Evolutionary conservation across 331 rosid species (phyloP).

Genomic region (Quercus tomentella): DNA sequence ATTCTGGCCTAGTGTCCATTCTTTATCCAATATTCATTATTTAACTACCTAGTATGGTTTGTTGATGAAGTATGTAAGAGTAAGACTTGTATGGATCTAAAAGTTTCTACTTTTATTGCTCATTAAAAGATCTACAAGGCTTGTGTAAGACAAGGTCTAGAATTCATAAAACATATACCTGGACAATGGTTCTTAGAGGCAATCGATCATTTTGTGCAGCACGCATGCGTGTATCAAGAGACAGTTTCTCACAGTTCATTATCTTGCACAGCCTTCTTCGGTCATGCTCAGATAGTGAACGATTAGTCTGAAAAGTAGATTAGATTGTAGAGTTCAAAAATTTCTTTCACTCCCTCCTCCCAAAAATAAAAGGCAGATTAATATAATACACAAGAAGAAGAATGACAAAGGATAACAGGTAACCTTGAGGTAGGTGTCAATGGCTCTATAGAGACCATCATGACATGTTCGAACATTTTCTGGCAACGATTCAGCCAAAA

Average conservation of each 20-base stretch:
- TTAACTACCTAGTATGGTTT: not conserved
- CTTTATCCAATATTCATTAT: not conserved
- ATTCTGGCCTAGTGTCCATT: not conserved
- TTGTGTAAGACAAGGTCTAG: constrained; percentile 4
- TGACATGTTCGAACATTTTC: constrained; percentile 68
- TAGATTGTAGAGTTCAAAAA: constrained; percentile 16
- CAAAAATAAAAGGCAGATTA: constrained; percentile 5
- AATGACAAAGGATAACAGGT: not conserved
- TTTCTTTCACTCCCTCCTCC: constrained; percentile 7
- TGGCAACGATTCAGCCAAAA: constrained; percentile 75
- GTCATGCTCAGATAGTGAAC: constrained; percentile 66
- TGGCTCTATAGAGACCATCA: constrained; percentile 90
- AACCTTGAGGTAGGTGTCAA: constrained; percentile 86
- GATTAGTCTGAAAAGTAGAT: constrained; percentile 61
- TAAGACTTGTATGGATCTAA: not conserved
- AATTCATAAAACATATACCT: constrained; percentile 47
- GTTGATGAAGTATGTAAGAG: not conserved
- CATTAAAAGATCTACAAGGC: not conserved
- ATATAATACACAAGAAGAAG: constrained; percentile 12
- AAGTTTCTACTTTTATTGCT: not conserved
- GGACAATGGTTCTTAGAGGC: constrained; percentile 79
- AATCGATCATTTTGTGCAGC: constrained; percentile 92
- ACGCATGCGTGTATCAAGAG: constrained; percentile 84
- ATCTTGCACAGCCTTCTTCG: constrained; percentile 79
- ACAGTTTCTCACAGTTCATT: constrained; percentile 84